A percentile compares a stretch with the other conserved stretches of the same genome.
Evolutionary conservation across 208 protist species (phyloP).

Genomic region (Balamuthia mandrillaris): DNA sequence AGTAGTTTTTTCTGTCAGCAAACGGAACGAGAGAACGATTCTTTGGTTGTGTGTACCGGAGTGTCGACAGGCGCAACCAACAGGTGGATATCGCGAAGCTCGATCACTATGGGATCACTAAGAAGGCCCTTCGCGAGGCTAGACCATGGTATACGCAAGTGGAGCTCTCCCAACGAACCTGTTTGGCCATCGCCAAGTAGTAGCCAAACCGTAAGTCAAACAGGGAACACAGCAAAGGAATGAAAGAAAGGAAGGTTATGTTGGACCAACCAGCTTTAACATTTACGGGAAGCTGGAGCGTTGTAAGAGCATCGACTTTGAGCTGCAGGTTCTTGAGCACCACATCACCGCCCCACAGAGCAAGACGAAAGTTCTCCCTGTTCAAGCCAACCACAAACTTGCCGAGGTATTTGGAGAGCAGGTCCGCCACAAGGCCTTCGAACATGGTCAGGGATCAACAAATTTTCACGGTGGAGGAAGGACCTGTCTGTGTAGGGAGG

Average conservation of each 20-base stretch:
- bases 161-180: constrained; percentile 28
- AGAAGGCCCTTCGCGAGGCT: constrained; percentile 7
- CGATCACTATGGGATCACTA: constrained; percentile 29
- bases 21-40: too few relatives aligned
- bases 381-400: constrained; percentile 16
- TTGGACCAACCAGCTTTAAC: background rate
- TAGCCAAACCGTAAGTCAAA: background rate
- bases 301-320: background rate
- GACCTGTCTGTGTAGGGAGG: too few relatives aligned
- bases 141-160: constrained; percentile 20
- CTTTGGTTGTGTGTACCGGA: too few relatives aligned
- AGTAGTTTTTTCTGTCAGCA: too few relatives aligned
- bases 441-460: constrained; percentile 11
- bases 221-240: background rate
- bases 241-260: background rate
- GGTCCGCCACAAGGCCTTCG: constrained; percentile 14
- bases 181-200: background rate
- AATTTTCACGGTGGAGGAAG: too few relatives aligned
- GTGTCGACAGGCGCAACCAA: background rate
- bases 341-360: constrained; percentile 28
- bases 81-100: constrained; percentile 2
- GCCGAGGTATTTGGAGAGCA: constrained; percentile 31
- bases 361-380: constrained; percentile 20
- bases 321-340: constrained; percentile 30
- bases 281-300: constrained; percentile 7